Conservation (phyloP, 495 filamentous ascomycete species). For the Melanomma pulvis-pyrius region DNA sequence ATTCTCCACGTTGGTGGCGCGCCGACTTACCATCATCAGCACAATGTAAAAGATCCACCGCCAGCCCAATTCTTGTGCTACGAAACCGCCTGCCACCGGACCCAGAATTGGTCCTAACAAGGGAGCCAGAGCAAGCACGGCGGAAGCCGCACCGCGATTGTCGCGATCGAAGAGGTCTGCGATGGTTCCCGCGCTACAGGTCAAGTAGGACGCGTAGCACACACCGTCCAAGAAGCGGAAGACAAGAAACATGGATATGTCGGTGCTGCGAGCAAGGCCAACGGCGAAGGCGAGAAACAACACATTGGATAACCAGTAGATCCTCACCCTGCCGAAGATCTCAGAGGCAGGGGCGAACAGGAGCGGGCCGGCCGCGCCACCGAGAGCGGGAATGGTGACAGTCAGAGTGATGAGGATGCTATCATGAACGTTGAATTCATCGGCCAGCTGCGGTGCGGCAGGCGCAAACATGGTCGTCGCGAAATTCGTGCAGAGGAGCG, state of each 20-base stretch:
- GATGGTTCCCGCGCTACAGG: constrained; percentile 49
- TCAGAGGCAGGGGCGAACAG: constrained; percentile 50
- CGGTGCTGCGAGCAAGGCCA: background rate
- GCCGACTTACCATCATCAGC: constrained; percentile 42
- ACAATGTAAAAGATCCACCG: constrained; percentile 43
- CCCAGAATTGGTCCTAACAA: constrained; percentile 36
- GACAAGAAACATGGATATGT: constrained; percentile 40
- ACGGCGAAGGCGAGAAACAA: constrained; percentile 39
- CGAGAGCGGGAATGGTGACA: constrained; percentile 50
- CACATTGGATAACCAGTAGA: constrained; percentile 44
- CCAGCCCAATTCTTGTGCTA: constrained; percentile 36
- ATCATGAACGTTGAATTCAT: constrained; percentile 13
- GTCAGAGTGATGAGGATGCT: constrained; percentile 38
- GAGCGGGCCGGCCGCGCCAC: constrained; percentile 36
- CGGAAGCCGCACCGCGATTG: constrained; percentile 49
- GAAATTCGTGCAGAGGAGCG: background rate
- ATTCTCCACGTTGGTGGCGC: no score
- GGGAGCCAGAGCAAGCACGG: constrained; percentile 50
- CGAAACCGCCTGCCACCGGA: constrained; percentile 50
- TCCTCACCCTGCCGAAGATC: constrained; percentile 47
- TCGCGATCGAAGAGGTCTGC: constrained; percentile 49
- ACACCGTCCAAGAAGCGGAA: constrained; percentile 38
- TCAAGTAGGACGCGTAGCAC: background rate
- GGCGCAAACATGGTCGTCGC: constrained; percentile 24
- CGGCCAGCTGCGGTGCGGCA: constrained; percentile 20